A percentile compares a stretch with the other conserved stretches of the same genome.
phyloP scores from a whole-genome alignment of 768 basidiomycete species.

The Pilatotrama ljubarskyi region DNA sequence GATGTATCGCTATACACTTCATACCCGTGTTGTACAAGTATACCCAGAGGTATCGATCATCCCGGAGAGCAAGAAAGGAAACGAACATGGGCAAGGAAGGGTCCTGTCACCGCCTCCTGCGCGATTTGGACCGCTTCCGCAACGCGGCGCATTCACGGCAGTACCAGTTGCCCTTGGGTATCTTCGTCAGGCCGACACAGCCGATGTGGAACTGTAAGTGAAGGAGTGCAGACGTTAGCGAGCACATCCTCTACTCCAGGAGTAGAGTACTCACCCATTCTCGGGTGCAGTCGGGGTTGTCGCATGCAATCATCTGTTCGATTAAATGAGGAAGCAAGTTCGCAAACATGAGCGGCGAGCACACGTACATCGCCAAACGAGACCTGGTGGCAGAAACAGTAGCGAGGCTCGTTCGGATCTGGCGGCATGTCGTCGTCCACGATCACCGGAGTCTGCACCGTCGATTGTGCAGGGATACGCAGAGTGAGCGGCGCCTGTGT shows the following conservation, averaged over 20 bases:
- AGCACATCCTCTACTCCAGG: background rate
- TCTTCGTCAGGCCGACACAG: conserved; percentile 60
- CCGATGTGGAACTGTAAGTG: conserved; percentile 68
- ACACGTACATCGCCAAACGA: conserved; percentile 75
- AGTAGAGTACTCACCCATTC: conserved; percentile 72
- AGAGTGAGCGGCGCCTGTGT: conserved; percentile 33
- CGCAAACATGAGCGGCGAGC: no score
- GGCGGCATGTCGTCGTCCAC: conserved; percentile 24
- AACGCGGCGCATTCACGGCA: conserved; percentile 57
- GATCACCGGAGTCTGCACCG: conserved; percentile 12
- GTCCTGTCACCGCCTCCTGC: background rate
- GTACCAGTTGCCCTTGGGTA: conserved; percentile 68
- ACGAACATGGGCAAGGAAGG: background rate
- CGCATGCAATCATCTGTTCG: conserved; percentile 83
- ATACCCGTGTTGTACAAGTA: conserved; percentile 19
- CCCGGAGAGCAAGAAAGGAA: background rate
- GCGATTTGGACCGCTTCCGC: conserved; percentile 24
- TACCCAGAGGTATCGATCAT: conserved; percentile 4
- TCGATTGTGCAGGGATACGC: conserved; percentile 36
- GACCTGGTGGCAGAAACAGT: conserved; percentile 80
- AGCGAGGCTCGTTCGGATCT: conserved; percentile 50
- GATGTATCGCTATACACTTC: background rate
- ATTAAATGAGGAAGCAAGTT: background rate
- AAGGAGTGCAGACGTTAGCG: background rate
- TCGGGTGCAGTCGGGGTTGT: conserved; percentile 62